Evolutionary conservation across 768 basidiomycete species (phyloP), one percentile per base, ranked within the genome.

Genomic region (Gloeostereum incarnatum): DNA sequence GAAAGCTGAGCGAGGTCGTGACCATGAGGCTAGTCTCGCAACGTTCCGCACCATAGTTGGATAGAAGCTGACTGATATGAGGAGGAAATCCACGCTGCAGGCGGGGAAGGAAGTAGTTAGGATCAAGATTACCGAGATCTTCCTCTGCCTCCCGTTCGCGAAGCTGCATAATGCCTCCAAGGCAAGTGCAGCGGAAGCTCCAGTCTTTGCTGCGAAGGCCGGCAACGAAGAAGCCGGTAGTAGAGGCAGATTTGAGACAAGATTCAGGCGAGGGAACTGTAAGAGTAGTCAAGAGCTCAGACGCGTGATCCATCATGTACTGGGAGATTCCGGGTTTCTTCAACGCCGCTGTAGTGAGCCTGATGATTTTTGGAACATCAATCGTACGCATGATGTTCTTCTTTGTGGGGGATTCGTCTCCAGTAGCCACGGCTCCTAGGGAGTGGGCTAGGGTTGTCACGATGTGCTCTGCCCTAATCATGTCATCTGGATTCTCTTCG

Each of bases 191-290:
- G 4, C 77, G 71, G 2, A 57, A 63, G 23, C 65, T 60, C 56
- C 78, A 67, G 50, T 80, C 75, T 23, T 59, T 58, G 53, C 71
- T 71, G 30, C 76, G 68, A 22, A 80, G 53, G 18, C 68, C 68
- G 0, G 77, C 71, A 14, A 78, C 68, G 11, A 82, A 59, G 37
- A 76, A 66, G n/a, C 62, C 59, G 10, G 69, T 53, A 36, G 70
- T 56, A 1, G 63, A 51, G n/a, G n/a, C n/a, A n/a, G n/a, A n/a
- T n/a, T n/a, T n/a, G n/a, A n/a, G n/a, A n/a, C n/a, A n/a, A n/a
- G n/a, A n/a, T n/a, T n/a, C n/a, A n/a, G n/a, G n/a, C n/a, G n/a
- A n/a, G n/a, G n/a, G n/a, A n/a, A n/a, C n/a, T n/a, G n/a, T n/a
- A n/a, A n/a, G n/a, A 13, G 54, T 56, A 0, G 67, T 49, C 11